Conservation (phyloP, 495 filamentous ascomycete species). For the Daldinia caldariorum region DNA sequence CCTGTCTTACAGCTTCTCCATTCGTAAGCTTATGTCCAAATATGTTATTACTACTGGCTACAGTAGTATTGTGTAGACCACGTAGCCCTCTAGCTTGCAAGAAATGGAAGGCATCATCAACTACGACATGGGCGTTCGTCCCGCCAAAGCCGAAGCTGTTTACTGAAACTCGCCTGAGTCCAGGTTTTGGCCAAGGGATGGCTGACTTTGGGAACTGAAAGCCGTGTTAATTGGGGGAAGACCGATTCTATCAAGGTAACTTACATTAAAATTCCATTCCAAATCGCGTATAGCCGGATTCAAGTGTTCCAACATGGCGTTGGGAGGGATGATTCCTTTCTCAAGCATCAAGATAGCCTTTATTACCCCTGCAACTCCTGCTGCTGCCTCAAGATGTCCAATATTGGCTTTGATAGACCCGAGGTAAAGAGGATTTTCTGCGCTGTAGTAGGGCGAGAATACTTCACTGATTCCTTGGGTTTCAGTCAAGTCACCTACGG, state of each 20-base stretch:
- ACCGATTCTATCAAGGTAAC: no score
- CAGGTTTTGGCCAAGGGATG: constrained; percentile 39
- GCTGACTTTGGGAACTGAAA: constrained; percentile 35
- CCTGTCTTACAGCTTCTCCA: no score
- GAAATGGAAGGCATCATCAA: constrained; percentile 54
- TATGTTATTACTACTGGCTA: not conserved
- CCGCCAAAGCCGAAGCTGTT: constrained; percentile 70
- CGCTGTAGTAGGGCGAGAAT: not conserved
- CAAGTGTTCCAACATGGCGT: constrained; percentile 53
- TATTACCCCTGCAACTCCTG: constrained; percentile 61
- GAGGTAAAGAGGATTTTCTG: constrained; percentile 2
- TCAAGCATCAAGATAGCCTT: constrained; percentile 59
- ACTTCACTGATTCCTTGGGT: constrained; percentile 13
- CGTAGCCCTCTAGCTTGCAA: not conserved
- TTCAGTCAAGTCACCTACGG: constrained; percentile 57
- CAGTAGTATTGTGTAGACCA: not conserved
- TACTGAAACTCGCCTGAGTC: constrained; percentile 56
- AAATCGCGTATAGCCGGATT: constrained; percentile 53
- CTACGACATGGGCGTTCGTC: constrained; percentile 63
- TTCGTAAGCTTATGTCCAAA: no score
- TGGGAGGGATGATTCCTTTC: constrained; percentile 52
- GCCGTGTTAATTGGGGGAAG: constrained; percentile 11
- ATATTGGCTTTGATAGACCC: constrained; percentile 64
- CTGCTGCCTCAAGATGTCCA: constrained; percentile 61
- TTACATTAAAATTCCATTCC: no score